phyloP scores from a whole-genome alignment of 2,329 filamentous ascomycete genomes.

The Ceratocystis variospora region DNA sequence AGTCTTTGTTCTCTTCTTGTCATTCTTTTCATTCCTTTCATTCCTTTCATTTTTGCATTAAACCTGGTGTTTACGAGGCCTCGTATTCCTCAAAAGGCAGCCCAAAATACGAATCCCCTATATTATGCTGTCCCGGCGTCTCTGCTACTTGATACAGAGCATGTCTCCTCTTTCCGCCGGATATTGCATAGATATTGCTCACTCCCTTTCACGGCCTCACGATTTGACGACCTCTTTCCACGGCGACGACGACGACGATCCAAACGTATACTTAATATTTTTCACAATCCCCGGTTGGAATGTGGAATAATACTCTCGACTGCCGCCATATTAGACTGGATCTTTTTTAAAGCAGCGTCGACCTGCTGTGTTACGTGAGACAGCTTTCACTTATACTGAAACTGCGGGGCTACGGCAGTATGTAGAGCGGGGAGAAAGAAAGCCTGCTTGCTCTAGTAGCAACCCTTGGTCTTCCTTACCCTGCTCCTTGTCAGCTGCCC shows the following conservation, averaged over 20 bases:
- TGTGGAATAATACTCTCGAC: background rate
- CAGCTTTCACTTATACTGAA: background rate
- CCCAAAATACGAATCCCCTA: background rate
- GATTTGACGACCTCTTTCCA: constrained; percentile 5
- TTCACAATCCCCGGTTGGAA: constrained; percentile 10
- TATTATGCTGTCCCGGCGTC: background rate
- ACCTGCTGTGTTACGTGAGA: background rate
- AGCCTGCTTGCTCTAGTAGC: background rate
- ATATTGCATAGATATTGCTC: constrained; percentile 3
- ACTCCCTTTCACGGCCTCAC: background rate
- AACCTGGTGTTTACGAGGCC: constrained; percentile 5
- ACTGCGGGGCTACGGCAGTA: background rate
- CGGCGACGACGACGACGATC: background rate
- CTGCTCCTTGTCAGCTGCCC: background rate
- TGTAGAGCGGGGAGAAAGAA: background rate
- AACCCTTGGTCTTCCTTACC: background rate
- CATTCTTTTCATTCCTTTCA: constrained; percentile 6
- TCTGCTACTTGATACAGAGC: background rate
- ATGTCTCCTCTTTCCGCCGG: background rate
- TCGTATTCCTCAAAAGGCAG: background rate
- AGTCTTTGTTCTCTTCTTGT: constrained; percentile 2
- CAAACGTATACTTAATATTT: background rate
- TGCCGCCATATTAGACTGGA: background rate
- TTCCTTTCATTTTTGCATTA: constrained; percentile 1
- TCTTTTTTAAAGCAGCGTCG: background rate